phyloP scores from a whole-genome alignment of 78 protist species.

The Bigelowiella natans region DNA sequence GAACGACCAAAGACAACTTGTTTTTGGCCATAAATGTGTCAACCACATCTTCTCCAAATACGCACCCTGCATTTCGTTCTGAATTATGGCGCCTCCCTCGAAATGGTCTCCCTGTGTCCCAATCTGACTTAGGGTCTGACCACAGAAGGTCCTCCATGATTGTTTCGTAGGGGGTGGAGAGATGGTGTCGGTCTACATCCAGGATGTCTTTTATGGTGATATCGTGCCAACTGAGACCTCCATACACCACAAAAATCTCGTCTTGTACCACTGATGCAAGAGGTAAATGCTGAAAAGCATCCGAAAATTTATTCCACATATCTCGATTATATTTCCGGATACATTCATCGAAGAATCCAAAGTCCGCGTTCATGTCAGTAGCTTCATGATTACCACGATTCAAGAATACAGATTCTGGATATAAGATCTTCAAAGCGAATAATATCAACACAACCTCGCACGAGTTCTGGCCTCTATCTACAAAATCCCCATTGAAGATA shows the following conservation, averaged over 20 bases:
- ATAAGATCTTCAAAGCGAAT: background rate
- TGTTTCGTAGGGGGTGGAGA: background rate
- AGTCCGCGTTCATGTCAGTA: background rate
- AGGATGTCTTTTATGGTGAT: background rate
- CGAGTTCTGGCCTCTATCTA: conserved; percentile 10
- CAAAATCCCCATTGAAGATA: conserved; percentile 12
- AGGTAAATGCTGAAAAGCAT: background rate
- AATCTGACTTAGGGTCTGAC: background rate
- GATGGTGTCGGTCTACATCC: background rate
- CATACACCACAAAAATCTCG: background rate
- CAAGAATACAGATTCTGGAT: background rate
- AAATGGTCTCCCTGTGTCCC: background rate
- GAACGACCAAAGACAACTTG: background rate
- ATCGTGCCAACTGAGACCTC: background rate
- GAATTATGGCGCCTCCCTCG: background rate
- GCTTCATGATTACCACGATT: background rate
- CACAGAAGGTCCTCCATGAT: background rate
- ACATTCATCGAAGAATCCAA: background rate
- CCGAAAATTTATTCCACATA: background rate
- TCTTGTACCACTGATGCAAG: background rate
- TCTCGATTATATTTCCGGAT: background rate
- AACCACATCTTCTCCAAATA: background rate
- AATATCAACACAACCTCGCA: background rate
- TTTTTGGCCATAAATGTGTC: background rate
- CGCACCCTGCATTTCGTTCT: background rate